phyloP scores from a whole-genome alignment of 73 alveolate species.

The Paramecium bursaria region DNA sequence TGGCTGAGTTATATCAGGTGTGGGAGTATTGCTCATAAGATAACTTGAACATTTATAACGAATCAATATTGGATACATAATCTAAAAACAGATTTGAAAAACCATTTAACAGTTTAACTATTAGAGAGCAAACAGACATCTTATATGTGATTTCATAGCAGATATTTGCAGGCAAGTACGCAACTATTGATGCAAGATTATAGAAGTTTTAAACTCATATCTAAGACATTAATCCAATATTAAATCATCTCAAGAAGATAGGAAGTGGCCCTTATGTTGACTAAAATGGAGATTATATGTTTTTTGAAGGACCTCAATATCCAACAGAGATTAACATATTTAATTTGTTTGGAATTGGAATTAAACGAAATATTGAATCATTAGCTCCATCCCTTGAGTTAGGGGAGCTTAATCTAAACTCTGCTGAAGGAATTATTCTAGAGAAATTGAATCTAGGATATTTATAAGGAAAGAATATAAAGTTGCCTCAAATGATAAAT shows the following conservation, averaged over 20 bases:
- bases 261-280: slow-evolving; percentile 12
- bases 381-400: not conserved
- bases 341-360: slow-evolving; percentile 1
- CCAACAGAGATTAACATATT: slow-evolving; percentile 30
- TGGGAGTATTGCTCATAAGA: slow-evolving; percentile 20
- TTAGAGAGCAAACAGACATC: not conserved
- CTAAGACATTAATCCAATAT: not conserved
- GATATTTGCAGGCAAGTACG: slow-evolving; percentile 49
- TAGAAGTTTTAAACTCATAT: not conserved
- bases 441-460: slow-evolving; percentile 37
- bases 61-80: not conserved
- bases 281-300: not conserved
- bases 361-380: not conserved
- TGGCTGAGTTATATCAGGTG: slow-evolving; percentile 18
- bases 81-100: not conserved
- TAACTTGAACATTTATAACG: not conserved
- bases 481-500: not conserved
- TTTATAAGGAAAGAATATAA: not conserved
- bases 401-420: not conserved
- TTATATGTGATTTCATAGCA: slow-evolving; percentile 14
- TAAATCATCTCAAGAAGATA: not conserved
- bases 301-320: not conserved
- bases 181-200: too few species aligned
- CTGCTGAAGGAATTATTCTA: not conserved
- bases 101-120: not conserved